Conservation (phyloP, 176 grass and related monocot genomes). For the Zea luxurians region DNA sequence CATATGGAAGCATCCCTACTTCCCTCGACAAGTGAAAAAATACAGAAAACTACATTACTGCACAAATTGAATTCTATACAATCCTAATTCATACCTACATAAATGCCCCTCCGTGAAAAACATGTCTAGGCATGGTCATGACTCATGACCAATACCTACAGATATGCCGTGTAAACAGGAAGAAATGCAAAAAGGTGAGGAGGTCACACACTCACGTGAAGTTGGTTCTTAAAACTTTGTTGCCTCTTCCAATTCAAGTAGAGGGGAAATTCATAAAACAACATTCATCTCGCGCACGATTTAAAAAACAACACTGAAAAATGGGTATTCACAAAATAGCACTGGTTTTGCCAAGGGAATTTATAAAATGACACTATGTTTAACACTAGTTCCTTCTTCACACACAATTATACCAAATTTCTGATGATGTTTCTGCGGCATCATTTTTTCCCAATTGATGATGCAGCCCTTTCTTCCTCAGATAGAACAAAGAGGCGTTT, state of each 20-base stretch:
- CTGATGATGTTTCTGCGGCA: too few relatives aligned
- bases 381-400: too few relatives aligned
- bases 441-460: too few relatives aligned
- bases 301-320: too few relatives aligned
- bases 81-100: not conserved
- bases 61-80: not conserved
- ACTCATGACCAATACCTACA: not conserved
- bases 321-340: too few relatives aligned
- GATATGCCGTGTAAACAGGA: not conserved
- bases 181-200: not conserved
- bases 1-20: not conserved
- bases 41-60: not conserved
- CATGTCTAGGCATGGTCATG: not conserved
- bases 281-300: too few relatives aligned
- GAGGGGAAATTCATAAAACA: not conserved
- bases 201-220: not conserved
- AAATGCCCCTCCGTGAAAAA: not conserved
- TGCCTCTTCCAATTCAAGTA: not conserved
- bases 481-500: too few relatives aligned
- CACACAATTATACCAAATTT: too few relatives aligned
- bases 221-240: not conserved
- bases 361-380: too few relatives aligned
- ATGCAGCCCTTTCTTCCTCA: too few relatives aligned
- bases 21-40: not conserved
- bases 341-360: too few relatives aligned